A percentile compares a stretch with the other conserved stretches of the same genome.
Evolutionary conservation across 1,139 yeast genomes (phyloP).

Genomic region (Hemisphaericaspora subhashii): DNA sequence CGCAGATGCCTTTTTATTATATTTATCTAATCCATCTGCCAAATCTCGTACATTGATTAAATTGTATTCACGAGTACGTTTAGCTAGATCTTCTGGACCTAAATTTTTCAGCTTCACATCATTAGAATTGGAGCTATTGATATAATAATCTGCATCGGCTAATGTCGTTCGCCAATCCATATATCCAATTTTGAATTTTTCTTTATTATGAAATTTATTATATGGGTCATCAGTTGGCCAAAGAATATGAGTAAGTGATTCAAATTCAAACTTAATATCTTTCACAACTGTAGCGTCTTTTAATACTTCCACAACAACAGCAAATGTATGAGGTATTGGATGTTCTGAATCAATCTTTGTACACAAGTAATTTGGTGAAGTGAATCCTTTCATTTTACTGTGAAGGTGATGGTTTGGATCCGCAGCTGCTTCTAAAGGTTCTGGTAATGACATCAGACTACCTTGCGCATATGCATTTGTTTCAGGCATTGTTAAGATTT

Average conservation of each 20-base stretch:
- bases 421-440: not conserved
- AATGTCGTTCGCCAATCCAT: slow-evolving; percentile 48
- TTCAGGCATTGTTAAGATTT: slow-evolving; percentile 1
- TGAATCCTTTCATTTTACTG: slow-evolving; percentile 18
- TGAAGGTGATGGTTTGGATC: slow-evolving; percentile 3
- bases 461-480: not conserved
- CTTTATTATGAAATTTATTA: slow-evolving; percentile 39
- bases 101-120: slow-evolving; percentile 31
- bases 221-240: slow-evolving; percentile 63
- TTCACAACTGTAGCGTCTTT: slow-evolving; percentile 31
- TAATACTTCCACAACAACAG: slow-evolving; percentile 40
- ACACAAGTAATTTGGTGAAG: slow-evolving; percentile 41
- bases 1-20: slow-evolving; percentile 7
- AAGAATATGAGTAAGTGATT: slow-evolving; percentile 35
- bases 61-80: slow-evolving; percentile 37
- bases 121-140: slow-evolving; percentile 38
- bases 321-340: slow-evolving; percentile 50
- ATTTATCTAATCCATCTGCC: slow-evolving; percentile 13
- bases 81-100: slow-evolving; percentile 36
- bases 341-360: slow-evolving; percentile 41
- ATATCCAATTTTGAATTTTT: slow-evolving; percentile 49
- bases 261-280: slow-evolving; percentile 34
- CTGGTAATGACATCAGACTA: slow-evolving; percentile 2
- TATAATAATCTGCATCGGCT: slow-evolving; percentile 48
- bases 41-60: slow-evolving; percentile 24